phyloP scores from a whole-genome alignment of 345 rosid species.

The Eucalyptus pauciflora region DNA sequence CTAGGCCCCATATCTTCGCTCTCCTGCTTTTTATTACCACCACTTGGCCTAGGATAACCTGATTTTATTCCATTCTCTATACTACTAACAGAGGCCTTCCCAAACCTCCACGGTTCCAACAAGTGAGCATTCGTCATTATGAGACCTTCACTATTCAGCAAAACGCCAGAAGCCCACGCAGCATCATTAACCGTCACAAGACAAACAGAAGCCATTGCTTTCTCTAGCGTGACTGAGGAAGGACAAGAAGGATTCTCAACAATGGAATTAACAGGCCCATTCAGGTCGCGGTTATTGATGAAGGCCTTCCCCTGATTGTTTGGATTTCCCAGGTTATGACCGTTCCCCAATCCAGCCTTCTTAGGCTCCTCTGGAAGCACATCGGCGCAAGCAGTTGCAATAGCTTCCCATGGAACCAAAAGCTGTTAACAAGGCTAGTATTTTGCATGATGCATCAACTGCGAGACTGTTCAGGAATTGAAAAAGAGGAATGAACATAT shows the following conservation, averaged over 20 bases:
- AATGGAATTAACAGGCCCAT: constrained; percentile 2
- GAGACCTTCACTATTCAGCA: constrained; percentile 76
- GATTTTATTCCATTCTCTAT: constrained; percentile 6
- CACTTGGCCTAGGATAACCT: constrained; percentile 1
- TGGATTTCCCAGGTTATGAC: constrained; percentile 21
- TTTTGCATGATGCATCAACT: constrained; percentile 48
- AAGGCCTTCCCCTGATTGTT: constrained; percentile 31
- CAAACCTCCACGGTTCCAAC: constrained; percentile 94
- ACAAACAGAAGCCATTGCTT: constrained; percentile 64
- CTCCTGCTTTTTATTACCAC: constrained; percentile 11
- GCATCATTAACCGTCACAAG: constrained; percentile 67
- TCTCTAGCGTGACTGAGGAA: constrained; percentile 28
- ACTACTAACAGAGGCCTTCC: constrained; percentile 42
- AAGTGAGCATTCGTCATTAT: constrained; percentile 92
- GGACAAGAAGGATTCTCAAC: background rate
- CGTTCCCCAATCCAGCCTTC: constrained; percentile 28
- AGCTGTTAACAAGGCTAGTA: constrained; percentile 91
- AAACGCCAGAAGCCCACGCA: constrained; percentile 89
- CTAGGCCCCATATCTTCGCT: constrained; percentile 3
- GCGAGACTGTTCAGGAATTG: constrained; percentile 14
- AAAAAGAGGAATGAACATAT: background rate
- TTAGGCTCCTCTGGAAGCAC: constrained; percentile 62
- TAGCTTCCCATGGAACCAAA: constrained; percentile 98
- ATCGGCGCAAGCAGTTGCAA: constrained; percentile 75
- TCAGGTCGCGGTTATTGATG: constrained; percentile 7